A percentile compares a stretch with the other conserved stretches of the same genome.
These are phyloP conservation scores for Fusarium sp. DNA, from an alignment of 2,329 filamentous ascomycete genomes.

Conservation along the genomic window DNA sequence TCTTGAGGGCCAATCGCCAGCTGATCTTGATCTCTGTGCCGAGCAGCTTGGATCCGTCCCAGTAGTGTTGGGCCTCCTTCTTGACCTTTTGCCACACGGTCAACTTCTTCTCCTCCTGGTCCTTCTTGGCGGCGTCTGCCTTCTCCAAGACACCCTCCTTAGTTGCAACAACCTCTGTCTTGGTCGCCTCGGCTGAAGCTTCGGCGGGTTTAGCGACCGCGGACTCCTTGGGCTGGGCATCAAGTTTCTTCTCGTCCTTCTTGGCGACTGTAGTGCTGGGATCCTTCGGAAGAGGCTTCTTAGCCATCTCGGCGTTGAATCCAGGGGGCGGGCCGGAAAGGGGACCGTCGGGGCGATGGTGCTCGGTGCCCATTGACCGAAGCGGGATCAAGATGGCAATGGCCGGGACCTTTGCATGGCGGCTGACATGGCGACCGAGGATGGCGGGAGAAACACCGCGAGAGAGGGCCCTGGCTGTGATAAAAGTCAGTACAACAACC, in stretches of 20 bases:
- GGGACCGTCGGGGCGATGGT: constrained; percentile 59
- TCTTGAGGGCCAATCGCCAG: constrained; percentile 88
- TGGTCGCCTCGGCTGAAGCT: constrained; percentile 47
- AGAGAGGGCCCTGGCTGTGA: constrained; percentile 56
- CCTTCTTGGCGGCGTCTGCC: constrained; percentile 61
- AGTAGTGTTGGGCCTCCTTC: constrained; percentile 92
- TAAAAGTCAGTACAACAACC: constrained; percentile 39
- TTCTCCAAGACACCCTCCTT: constrained; percentile 67
- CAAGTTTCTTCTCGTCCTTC: constrained; percentile 47
- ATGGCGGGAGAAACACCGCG: constrained; percentile 57
- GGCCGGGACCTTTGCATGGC: constrained; percentile 57
- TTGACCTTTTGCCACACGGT: constrained; percentile 93
- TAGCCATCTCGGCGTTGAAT: constrained; percentile 88
- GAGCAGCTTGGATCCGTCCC: constrained; percentile 96
- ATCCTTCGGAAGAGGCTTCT: constrained; percentile 77
- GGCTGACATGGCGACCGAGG: constrained; percentile 57
- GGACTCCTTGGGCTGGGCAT: constrained; percentile 25
- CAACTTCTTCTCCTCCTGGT: constrained; percentile 83
- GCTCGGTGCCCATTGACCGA: constrained; percentile 66
- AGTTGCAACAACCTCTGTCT: constrained; percentile 56
- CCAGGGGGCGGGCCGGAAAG: constrained; percentile 79
- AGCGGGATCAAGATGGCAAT: constrained; percentile 65
- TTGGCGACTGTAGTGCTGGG: constrained; percentile 48
- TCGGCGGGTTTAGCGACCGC: constrained; percentile 36
- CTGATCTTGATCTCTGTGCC: constrained; percentile 94